phyloP scores from a whole-genome alignment of 1,139 yeast species.

The Zhuliangozyma blackwelliae region DNA sequence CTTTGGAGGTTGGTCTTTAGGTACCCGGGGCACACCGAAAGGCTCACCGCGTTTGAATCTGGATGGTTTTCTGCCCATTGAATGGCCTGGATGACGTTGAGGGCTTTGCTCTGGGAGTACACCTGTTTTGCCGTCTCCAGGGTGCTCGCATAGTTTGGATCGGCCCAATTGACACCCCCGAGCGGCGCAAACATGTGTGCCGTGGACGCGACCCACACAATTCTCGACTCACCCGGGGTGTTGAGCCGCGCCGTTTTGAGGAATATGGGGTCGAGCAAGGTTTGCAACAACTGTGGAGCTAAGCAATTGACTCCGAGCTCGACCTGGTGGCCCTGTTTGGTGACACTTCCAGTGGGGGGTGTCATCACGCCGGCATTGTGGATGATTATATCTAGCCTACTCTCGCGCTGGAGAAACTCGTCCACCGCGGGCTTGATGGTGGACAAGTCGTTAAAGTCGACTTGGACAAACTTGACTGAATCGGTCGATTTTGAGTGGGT shows the following conservation, averaged over 20 bases:
- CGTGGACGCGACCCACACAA: slow-evolving; percentile 45
- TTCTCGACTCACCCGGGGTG: slow-evolving; percentile 19
- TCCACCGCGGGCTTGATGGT: slow-evolving; percentile 38
- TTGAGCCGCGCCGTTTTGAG: slow-evolving; percentile 21
- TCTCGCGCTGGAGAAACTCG: slow-evolving; percentile 18
- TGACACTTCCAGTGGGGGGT: slow-evolving; percentile 26
- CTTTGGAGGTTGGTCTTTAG: slow-evolving; percentile 40
- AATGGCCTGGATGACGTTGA: slow-evolving; percentile 36
- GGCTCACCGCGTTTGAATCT: slow-evolving; percentile 31
- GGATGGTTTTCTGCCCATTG: slow-evolving; percentile 35
- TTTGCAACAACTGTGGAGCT: slow-evolving; percentile 47
- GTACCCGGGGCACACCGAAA: slow-evolving; percentile 45
- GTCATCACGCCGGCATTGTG: slow-evolving; percentile 52
- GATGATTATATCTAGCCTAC: slow-evolving; percentile 38
- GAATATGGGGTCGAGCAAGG: slow-evolving; percentile 39
- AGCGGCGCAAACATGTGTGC: slow-evolving; percentile 33
- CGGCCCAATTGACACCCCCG: slow-evolving; percentile 40
- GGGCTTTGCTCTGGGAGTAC: slow-evolving; percentile 49
- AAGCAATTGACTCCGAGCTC: slow-evolving; percentile 44
- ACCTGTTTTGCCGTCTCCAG: slow-evolving; percentile 1
- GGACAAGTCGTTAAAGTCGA: slow-evolving; percentile 34
- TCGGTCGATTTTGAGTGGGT: slow-evolving; percentile 2
- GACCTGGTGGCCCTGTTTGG: slow-evolving; percentile 9
- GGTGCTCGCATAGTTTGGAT: slow-evolving; percentile 18
- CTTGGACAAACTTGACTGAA: slow-evolving; percentile 2